Conservation (phyloP, 2,329 filamentous ascomycete species). For the Penicillium sp. region DNA sequence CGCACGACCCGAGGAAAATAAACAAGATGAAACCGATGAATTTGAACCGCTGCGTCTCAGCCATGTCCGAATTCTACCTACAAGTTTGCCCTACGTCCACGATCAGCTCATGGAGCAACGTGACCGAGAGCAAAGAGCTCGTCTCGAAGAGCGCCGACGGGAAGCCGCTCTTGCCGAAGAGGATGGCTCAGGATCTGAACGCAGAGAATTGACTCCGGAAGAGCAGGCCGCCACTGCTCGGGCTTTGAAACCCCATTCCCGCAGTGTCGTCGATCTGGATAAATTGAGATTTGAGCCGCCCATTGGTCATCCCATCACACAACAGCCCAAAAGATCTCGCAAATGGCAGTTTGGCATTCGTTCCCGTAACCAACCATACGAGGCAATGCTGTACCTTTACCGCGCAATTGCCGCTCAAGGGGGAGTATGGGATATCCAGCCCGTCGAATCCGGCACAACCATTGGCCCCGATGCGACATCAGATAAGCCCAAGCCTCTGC, state of each 20-base stretch:
- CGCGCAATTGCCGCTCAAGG: conserved; percentile 86
- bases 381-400: conserved; percentile 94
- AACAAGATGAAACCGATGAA: conserved; percentile 34
- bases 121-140: conserved; percentile 37
- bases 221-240: conserved; percentile 81
- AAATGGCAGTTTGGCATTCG: conserved; percentile 99
- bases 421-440: conserved; percentile 76
- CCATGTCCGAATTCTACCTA: conserved; percentile 89
- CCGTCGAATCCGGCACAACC: conserved; percentile 43
- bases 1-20: conserved; percentile 29
- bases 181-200: conserved; percentile 26
- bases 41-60: conserved; percentile 65
- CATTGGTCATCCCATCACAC: conserved; percentile 50
- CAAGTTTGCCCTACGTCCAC: conserved; percentile 87
- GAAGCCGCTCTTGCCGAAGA: conserved; percentile 27
- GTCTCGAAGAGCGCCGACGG: conserved; percentile 49
- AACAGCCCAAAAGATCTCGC: conserved; percentile 66
- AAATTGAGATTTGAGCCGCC: conserved; percentile 60
- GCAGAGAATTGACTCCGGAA: conserved; percentile 53
- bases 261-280: conserved; percentile 70
- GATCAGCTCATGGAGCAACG: conserved; percentile 78
- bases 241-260: conserved; percentile 82
- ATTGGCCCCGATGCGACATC: conserved; percentile 43
- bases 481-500: conserved; percentile 45
- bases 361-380: conserved; percentile 88